Conservation (phyloP, 805 yeast genomes). For the Yarrowia sp. region DNA sequence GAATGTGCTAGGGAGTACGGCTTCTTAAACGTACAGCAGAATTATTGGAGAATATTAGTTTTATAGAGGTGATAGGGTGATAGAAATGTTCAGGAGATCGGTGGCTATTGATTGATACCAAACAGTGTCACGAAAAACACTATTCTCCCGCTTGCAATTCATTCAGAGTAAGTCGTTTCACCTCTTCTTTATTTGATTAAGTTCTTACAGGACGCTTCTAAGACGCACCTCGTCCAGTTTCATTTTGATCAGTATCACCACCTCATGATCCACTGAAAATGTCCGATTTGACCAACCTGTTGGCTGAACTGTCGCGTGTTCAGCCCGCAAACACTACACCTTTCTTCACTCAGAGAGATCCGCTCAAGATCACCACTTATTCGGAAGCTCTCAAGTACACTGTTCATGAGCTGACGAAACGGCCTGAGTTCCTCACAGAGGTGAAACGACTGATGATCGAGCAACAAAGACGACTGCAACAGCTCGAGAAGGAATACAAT, state of each 20-base stretch:
- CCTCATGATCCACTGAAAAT: not conserved
- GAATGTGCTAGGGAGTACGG: no score
- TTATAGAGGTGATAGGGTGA: no score
- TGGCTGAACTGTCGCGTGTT: conserved; percentile 25
- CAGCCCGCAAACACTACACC: conserved; percentile 7
- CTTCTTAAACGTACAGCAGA: no score
- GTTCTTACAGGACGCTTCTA: not conserved
- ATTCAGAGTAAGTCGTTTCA: no score
- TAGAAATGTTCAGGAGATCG: not conserved
- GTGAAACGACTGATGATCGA: conserved; percentile 18
- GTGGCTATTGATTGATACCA: not conserved
- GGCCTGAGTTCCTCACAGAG: conserved; percentile 22
- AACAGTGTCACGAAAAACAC: no score
- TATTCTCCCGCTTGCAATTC: no score
- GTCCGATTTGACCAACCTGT: conserved; percentile 26
- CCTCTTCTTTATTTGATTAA: no score
- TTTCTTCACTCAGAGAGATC: conserved; percentile 21
- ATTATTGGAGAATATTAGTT: no score
- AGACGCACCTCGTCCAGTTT: not conserved
- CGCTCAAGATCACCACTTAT: conserved; percentile 16
- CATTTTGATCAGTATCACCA: not conserved
- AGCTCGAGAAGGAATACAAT: conserved; percentile 13
- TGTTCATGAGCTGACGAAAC: conserved; percentile 6
- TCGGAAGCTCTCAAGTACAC: conserved; percentile 28
- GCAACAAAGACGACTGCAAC: conserved; percentile 11